phyloP scores from a whole-genome alignment of 345 rosid genomes.

The Rhizophora apiculata region DNA sequence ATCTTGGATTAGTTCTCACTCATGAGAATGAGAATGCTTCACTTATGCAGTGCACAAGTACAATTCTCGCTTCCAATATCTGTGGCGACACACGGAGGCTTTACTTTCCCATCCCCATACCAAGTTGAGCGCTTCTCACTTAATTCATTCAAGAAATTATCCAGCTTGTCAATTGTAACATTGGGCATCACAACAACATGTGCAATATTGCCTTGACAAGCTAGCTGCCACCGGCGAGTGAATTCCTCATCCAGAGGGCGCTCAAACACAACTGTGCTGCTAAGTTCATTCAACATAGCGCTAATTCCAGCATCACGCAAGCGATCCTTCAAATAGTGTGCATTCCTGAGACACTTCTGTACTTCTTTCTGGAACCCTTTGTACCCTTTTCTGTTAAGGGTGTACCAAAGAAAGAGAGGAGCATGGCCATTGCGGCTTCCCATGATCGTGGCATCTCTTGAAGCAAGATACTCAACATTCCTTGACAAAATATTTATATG shows the following conservation, averaged over 20 bases:
- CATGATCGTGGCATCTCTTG: constrained; percentile 99
- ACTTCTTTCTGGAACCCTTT: constrained; percentile 95
- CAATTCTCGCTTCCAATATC: constrained; percentile 71
- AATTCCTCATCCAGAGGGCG: constrained; percentile 87
- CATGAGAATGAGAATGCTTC: not conserved
- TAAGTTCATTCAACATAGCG: constrained; percentile 89
- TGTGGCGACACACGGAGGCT: constrained; percentile 59
- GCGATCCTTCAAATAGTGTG: constrained; percentile 76
- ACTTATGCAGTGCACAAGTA: constrained; percentile 55
- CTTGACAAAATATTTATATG: constrained; percentile 78
- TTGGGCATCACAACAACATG: constrained; percentile 97
- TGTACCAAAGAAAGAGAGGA: constrained; percentile 95
- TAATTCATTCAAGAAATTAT: constrained; percentile 61
- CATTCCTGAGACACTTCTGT: constrained; percentile 87
- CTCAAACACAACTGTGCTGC: constrained; percentile 95
- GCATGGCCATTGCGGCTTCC: constrained; percentile 99
- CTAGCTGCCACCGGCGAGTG: constrained; percentile 91
- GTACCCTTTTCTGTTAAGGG: constrained; percentile 84
- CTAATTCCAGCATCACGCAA: constrained; percentile 67
- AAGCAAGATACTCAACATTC: constrained; percentile 90
- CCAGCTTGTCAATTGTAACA: constrained; percentile 74
- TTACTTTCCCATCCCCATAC: constrained; percentile 45
- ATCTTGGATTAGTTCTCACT: not conserved
- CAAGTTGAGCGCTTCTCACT: constrained; percentile 53
- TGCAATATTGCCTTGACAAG: constrained; percentile 82